Evolutionary conservation across 345 rosid genomes (phyloP).

Genomic region (Anacardium occidentale): DNA sequence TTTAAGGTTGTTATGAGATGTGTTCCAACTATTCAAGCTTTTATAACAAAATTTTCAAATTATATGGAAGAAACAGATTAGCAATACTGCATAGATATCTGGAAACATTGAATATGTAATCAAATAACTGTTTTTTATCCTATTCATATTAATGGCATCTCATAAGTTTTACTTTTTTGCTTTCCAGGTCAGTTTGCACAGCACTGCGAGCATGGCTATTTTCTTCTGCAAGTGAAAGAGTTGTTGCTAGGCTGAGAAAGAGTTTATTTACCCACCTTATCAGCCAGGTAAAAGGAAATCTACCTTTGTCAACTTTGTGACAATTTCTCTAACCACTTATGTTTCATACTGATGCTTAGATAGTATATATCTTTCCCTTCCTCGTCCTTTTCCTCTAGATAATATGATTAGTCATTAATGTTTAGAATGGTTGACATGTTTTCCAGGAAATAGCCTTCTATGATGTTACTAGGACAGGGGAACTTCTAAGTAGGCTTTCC

Average conservation of each 20-base stretch:
- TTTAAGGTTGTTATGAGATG: background rate
- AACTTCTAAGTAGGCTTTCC: constrained; percentile 61
- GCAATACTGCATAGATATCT: background rate
- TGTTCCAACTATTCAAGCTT: background rate
- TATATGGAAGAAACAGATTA: background rate
- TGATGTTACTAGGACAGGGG: constrained; percentile 67
- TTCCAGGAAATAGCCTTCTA: constrained; percentile 60
- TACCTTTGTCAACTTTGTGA: background rate
- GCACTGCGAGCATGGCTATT: constrained; percentile 62
- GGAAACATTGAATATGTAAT: background rate
- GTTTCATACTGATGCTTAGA: background rate
- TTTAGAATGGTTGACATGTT: constrained; percentile 6
- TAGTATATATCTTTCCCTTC: background rate
- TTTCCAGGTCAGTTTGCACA: constrained; percentile 51
- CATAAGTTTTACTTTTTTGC: background rate
- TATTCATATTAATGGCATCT: background rate
- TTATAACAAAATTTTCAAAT: no score
- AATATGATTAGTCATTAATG: constrained; percentile 6
- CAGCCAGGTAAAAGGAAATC: constrained; percentile 38
- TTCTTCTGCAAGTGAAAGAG: constrained; percentile 61
- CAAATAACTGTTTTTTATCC: background rate
- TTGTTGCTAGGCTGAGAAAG: constrained; percentile 62
- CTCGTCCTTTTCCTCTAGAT: background rate
- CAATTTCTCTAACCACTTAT: background rate
- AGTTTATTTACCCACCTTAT: constrained; percentile 55